Evolutionary conservation across 2,329 filamentous ascomycete genomes (phyloP), one percentile per base, ranked within the genome.

Genomic region (Neopestalotiopsis clavispora): DNA sequence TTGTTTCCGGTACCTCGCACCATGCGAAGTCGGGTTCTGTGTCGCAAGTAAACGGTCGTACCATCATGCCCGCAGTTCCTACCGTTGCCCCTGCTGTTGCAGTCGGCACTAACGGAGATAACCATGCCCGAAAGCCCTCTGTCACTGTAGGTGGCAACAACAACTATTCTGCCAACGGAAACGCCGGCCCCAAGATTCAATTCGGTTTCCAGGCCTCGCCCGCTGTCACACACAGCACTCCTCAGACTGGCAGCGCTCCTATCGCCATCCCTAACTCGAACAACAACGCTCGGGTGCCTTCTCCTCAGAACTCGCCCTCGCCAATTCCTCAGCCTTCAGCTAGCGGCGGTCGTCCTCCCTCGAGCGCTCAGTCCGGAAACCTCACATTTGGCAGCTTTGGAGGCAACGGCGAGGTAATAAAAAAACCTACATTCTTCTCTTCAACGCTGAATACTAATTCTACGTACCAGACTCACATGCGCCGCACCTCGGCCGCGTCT

Each of bases 271-370:
- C 90, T 77, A 80, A 86, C 80, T 12, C 30, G 1, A 76, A 87
- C 84, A 78, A 84, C 81, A 58, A 60, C 69, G 91, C 93, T 77
- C 90, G 93, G 75, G 88, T 95, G 65, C 90, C 91, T 62, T 97
- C 95, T 60, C 96, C 96, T 5, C 91, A 93, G 63, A 91, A 92
- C 74, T 98, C 95, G 60, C 96, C 96, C 4, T 95, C 94, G 57
- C 96, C 96, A 4, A 98, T 98, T 75, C 95, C 96, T 40, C 93
- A 95, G 80, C 94, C 94, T 65, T 89, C 92, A 67, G 91, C 91
- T 42, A 93, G 91, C 76, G 96, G 94, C 77, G 94, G 94, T 74
- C 94, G 94, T 76, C 95, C 95, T 74, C 94, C 94, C 59, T 92
- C 94, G 42, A 89, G 88, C 72, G 87, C 91, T 74, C 90, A 90